Evolutionary conservation across 768 basidiomycete genomes (phyloP), one percentile per base, ranked within the genome.

Genomic region (Pulveroboletus ravenelii): DNA sequence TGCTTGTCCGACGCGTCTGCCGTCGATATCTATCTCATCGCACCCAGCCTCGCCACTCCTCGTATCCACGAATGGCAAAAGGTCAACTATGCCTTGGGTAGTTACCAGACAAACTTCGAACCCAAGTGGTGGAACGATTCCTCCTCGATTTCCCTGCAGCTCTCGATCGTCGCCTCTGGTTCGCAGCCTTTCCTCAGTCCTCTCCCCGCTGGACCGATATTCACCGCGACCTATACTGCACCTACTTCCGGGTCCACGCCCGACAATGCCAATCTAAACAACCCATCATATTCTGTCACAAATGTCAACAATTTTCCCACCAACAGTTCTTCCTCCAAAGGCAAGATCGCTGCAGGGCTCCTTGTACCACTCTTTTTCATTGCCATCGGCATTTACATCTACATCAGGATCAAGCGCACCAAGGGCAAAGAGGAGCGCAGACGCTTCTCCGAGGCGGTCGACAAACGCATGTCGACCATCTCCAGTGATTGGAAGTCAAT

Each of bases 391-490:
- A 52, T 74, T 32, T 72, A 64, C 10, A 60, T 70, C 0, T 88
- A 80, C 66, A 62, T 91, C 71, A 78, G 68, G 61, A 68, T 71
- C 50, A 78, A 67, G 45, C 80, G 89, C 51, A 59, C 66, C 29
- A 76, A 68, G 54, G 72, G 74, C 44, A 70, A 69, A 49, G 72
- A 77, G 27, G 75, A 85, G 63, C 74, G 78, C 60, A 76, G 71
- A 64, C 74, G 74, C 18, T 92, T 80, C 74, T 81, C 77, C 36
- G 76, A 82, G 63, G 78, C 73, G 10, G 66, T 92, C 65, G 89
- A 92, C 71, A 82, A 81, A 66, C 85, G 89, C 65, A 90, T 92
- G 89, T 85, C 82, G 2, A 87, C 84, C 43, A 87, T 90, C 56
- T 84, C 82, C 6, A 70, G 76, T 17, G 85, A 89, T 61, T 91